Base-by-base conservation (phyloP, 1,139 yeast genomes). In the Kodamaea alishanica region DNA sequence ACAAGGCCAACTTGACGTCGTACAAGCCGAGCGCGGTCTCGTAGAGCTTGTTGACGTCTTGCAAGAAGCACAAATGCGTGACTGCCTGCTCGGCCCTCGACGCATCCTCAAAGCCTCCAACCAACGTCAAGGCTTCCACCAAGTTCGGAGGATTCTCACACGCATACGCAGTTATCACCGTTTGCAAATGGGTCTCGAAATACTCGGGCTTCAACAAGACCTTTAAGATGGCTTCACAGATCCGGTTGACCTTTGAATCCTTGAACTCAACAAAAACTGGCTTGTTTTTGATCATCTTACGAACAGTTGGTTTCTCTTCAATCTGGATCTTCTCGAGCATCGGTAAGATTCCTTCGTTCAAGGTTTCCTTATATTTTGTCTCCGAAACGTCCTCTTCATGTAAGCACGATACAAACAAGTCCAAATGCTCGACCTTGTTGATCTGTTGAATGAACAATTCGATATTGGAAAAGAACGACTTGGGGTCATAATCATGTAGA, bases 61-160 rank as follows among this genome's bases (percentile, higher is more conserved):
- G 92, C 44, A 94, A 68, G 70, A 90, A 92, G 51, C 97, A 88
- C 42, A 92, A 66, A 56, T 92, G 97, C 30, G 86, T 81, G 27
- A 90, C 79, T 2, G 81, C 65, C 38, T 75, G 74, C 48, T 83
- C 89, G 27, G 75, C 77, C 47, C 77, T 76, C 31, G 74, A 76
- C 32, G 68, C 60, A 28, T 59, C 56, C 7, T 63, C 60, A 45
- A 76, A 66, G 0, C 73, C 55, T 2, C 82, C 74, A 42, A 87
- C 81, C 38, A 87, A 64, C 23, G 55, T 58, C 43, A 94, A 72
- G 0, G 97, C 97, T 30, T 80, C 83, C 28, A 71, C 76, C 41
- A 89, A 70, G 51, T 86, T 87, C 8, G 97, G 88, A 2, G 98
- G 98, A 34, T 76, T 78, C 63, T 87, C 88, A 59, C 96, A 87